Percentiles rank a stretch among this genome's conserved stretches.
phyloP scores from a whole-genome alignment of 768 basidiomycete genomes.

The Pleurotus djamor region DNA sequence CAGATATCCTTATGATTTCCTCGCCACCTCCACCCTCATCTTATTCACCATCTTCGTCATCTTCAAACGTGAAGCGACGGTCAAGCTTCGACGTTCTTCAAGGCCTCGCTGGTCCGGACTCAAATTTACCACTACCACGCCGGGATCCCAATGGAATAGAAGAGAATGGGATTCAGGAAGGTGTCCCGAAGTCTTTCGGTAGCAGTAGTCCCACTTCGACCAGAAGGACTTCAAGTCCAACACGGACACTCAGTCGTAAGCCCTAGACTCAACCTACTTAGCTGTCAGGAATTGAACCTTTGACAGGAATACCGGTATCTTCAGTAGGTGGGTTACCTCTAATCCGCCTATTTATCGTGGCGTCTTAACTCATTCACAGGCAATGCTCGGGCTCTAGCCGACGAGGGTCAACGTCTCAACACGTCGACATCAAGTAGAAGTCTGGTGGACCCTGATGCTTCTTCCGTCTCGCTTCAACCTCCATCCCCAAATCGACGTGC shows the following conservation, averaged over 20 bases:
- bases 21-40: conserved; percentile 34
- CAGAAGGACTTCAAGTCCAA: conserved; percentile 69
- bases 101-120: conserved; percentile 73
- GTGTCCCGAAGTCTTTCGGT: conserved; percentile 62
- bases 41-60: conserved; percentile 18
- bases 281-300: conserved; percentile 13
- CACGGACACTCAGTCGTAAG: conserved; percentile 78
- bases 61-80: conserved; percentile 54
- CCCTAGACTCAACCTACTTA: conserved; percentile 20
- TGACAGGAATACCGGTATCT: conserved; percentile 70
- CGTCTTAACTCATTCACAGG: conserved; percentile 41
- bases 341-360: conserved; percentile 10
- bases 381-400: conserved; percentile 81
- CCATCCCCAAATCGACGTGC: conserved; percentile 56
- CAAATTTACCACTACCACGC: conserved; percentile 66
- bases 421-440: conserved; percentile 20
- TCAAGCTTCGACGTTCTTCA: conserved; percentile 74
- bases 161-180: conserved; percentile 67
- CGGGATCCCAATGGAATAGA: conserved; percentile 41
- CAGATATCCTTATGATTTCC: conserved; percentile 10
- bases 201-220: conserved; percentile 32
- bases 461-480: conserved; percentile 39
- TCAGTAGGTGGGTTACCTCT: conserved; percentile 62
- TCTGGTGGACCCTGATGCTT: conserved; percentile 22
- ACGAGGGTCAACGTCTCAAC: conserved; percentile 54